Conservation (phyloP, 352 stramenopile species). For the Phytophthora parvispora region DNA sequence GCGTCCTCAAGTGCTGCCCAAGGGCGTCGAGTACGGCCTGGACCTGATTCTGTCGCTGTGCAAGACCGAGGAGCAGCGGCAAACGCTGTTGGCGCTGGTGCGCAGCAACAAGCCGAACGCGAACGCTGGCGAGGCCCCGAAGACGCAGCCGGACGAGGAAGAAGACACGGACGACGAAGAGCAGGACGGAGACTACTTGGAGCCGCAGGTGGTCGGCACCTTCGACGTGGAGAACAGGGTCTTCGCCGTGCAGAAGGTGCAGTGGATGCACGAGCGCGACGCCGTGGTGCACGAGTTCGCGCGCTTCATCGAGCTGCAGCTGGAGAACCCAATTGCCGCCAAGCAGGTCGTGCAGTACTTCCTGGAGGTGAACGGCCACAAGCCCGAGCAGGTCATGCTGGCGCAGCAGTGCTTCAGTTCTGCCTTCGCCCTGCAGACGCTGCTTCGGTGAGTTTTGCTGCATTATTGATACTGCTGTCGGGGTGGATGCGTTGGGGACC, state of each 20-base stretch:
- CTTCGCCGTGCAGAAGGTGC: constrained; percentile 68
- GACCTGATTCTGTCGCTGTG: constrained; percentile 76
- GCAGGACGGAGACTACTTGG: constrained; percentile 32
- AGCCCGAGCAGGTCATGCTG: constrained; percentile 34
- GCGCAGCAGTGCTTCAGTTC: constrained; percentile 85
- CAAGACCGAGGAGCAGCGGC: constrained; percentile 68
- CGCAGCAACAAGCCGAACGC: constrained; percentile 50
- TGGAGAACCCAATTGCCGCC: constrained; percentile 57
- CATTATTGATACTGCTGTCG: not conserved
- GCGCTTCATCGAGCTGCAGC: constrained; percentile 80
- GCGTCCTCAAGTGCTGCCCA: constrained; percentile 76
- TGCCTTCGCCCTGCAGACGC: constrained; percentile 80
- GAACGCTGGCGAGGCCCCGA: constrained; percentile 12
- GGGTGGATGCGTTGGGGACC: not conserved
- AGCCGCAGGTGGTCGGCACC: constrained; percentile 58
- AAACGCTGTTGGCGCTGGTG: constrained; percentile 57
- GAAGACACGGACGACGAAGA: constrained; percentile 47
- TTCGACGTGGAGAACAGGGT: constrained; percentile 73
- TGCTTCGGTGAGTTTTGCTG: constrained; percentile 53
- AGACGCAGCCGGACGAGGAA: constrained; percentile 53
- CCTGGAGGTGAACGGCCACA: constrained; percentile 66
- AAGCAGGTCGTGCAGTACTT: constrained; percentile 62
- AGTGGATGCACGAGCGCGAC: constrained; percentile 75
- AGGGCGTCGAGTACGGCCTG: constrained; percentile 64
- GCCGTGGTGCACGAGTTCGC: constrained; percentile 77